Conservation (phyloP, 2,329 filamentous ascomycete genomes). For the Mycocentrospora acerina region DNA sequence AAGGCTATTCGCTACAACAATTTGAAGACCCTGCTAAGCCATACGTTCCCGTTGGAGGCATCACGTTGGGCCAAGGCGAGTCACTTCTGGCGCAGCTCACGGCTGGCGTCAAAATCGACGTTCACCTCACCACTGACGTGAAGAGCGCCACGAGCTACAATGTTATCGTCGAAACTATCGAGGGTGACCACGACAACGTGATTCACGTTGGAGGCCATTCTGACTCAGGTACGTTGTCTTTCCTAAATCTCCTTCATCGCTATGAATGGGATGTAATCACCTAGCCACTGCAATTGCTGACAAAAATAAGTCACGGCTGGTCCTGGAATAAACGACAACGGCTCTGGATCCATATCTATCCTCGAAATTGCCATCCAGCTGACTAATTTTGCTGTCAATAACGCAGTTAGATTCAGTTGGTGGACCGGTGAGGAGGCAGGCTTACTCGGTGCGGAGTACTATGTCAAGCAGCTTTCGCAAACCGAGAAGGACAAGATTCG, state of each 20-base stretch:
- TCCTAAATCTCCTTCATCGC: too few species aligned
- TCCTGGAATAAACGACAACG: constrained; percentile 77
- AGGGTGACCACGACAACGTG: constrained; percentile 61
- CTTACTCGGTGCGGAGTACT: constrained; percentile 61
- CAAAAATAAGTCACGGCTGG: constrained; percentile 62
- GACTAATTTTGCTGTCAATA: constrained; percentile 71
- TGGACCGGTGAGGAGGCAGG: constrained; percentile 67
- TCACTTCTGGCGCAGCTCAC: constrained; percentile 58
- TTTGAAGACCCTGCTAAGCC: constrained; percentile 58
- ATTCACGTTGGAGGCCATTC: constrained; percentile 60
- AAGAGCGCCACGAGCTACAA: constrained; percentile 45
- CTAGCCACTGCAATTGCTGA: too few species aligned
- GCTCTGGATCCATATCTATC: constrained; percentile 64
- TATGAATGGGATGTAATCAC: too few species aligned
- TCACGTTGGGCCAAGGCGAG: constrained; percentile 62
- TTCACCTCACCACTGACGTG: constrained; percentile 29
- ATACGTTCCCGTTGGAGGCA: constrained; percentile 68
- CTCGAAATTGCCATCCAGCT: constrained; percentile 63
- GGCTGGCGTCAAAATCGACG: constrained; percentile 32
- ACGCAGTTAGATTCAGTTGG: constrained; percentile 65
- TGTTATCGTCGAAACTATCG: constrained; percentile 61
- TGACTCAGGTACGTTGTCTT: too few species aligned
- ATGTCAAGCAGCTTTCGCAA: constrained; percentile 52
- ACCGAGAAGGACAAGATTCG: constrained; percentile 60
- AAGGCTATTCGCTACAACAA: constrained; percentile 37